These are phyloP conservation scores for Aurinia saxatilis DNA, from an alignment of 345 rosid genomes.

Conservation along the genomic window DNA sequence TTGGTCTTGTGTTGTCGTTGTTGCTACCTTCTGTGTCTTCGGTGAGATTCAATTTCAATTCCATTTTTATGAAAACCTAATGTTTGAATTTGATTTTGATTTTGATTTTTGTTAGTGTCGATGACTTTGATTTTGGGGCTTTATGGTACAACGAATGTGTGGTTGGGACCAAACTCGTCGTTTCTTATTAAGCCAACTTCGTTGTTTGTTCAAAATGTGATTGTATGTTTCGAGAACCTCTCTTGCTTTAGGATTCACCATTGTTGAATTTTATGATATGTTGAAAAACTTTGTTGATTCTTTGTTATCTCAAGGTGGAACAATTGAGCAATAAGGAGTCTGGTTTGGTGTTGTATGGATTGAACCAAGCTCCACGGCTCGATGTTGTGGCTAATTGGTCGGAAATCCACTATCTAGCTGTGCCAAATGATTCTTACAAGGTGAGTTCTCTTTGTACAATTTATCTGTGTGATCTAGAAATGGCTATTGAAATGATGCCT, in stretches of 20 bases:
- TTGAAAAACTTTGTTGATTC: neutral
- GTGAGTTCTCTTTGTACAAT: slow-evolving; percentile 32
- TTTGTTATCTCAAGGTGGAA: slow-evolving; percentile 45
- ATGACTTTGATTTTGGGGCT: slow-evolving; percentile 86
- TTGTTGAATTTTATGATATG: neutral
- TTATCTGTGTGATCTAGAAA: neutral
- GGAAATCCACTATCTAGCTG: slow-evolving; percentile 34
- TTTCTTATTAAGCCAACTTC: slow-evolving; percentile 64
- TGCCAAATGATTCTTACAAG: slow-evolving; percentile 67
- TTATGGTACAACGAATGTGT: slow-evolving; percentile 56
- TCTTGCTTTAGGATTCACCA: neutral
- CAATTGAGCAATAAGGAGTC: slow-evolving; percentile 44
- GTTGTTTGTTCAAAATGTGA: slow-evolving; percentile 64
- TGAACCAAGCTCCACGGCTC: slow-evolving; percentile 62
- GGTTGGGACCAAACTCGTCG: slow-evolving; percentile 68
- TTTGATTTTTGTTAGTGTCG: slow-evolving; percentile 52
- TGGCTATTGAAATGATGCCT: neutral
- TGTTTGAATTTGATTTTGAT: neutral
- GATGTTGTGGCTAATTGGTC: slow-evolving; percentile 59
- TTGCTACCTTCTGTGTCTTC: slow-evolving; percentile 82
- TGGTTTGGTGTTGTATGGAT: slow-evolving; percentile 51
- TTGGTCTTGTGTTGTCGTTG: slow-evolving; percentile 83
- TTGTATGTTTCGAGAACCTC: slow-evolving; percentile 37
- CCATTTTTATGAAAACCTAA: too few species aligned
- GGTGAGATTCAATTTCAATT: slow-evolving; percentile 40